Conservation (phyloP, 2,329 filamentous ascomycete genomes). For the Phaeophleospora eucalypticola region DNA sequence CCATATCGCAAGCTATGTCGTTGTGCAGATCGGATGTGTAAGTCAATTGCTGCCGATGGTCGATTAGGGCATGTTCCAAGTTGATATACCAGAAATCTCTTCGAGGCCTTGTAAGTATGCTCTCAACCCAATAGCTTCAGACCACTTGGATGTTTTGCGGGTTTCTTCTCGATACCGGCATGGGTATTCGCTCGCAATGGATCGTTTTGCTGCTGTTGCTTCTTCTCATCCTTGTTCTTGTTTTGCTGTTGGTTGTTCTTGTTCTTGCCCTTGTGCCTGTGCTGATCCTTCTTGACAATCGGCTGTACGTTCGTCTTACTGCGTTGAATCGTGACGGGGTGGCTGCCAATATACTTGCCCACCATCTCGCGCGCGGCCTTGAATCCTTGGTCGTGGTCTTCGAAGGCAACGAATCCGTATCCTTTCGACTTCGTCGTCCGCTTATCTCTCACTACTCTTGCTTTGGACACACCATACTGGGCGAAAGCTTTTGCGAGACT, state of each 20-base stretch:
- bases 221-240: slow-evolving; percentile 37
- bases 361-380: slow-evolving; percentile 96
- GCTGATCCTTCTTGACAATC: slow-evolving; percentile 51
- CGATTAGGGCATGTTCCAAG: background rate
- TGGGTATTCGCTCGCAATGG: slow-evolving; percentile 35
- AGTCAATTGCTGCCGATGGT: background rate
- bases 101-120: no score
- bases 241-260: slow-evolving; percentile 41
- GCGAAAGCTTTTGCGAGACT: slow-evolving; percentile 90
- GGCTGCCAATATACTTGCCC: slow-evolving; percentile 97
- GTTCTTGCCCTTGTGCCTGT: slow-evolving; percentile 43
- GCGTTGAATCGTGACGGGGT: slow-evolving; percentile 73
- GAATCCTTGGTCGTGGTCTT: slow-evolving; percentile 93
- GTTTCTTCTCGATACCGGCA: slow-evolving; percentile 31
- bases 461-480: slow-evolving; percentile 87
- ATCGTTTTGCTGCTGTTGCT: slow-evolving; percentile 39
- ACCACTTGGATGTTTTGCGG: slow-evolving; percentile 20
- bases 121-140: slow-evolving; percentile 29
- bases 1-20: no score
- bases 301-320: slow-evolving; percentile 89
- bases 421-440: slow-evolving; percentile 93
- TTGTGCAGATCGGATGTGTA: no score
- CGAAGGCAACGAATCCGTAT: slow-evolving; percentile 94
- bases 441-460: slow-evolving; percentile 91
- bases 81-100: no score